Evolutionary conservation across 2,329 filamentous ascomycete species (phyloP), one percentile per base, ranked within the genome.

Genomic region (Verticillium tricorpus): DNA sequence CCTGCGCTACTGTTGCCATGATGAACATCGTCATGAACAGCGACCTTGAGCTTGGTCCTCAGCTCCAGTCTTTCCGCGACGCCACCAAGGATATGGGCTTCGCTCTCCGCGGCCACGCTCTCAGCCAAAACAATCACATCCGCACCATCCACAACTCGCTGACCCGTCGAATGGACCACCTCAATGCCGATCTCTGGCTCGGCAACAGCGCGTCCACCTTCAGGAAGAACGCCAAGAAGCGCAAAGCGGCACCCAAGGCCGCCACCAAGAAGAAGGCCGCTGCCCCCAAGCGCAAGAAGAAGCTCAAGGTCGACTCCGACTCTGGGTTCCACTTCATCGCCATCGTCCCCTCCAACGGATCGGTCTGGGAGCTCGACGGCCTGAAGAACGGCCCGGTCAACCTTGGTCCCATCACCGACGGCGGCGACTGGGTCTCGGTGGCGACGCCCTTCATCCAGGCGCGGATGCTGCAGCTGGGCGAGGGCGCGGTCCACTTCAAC

Each of bases 1-100:
- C 92, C 31, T 99, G 95, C 75, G 95, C 92, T 22, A 95, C 92
- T n/a, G 86, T 97, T 56, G 93, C 95, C 3, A 81, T 98, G 67
- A 83, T 97, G 68, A 98, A 98, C 69, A 96, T 97, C 63, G 79
- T 97, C 70, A 96, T 97, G 85, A 98, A 98, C 71, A 82, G 88
- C 28, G 80, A 79, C 0, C 75, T 92, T 3, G 77, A 86, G 12
- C 82, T 97, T 6, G 92, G 93, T 4, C 76, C 85, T n/a, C 81
- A 88, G 63, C 82, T 98, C 1, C 75, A 80, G 32, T 76, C 80
- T 15, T 96, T 98, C 78, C 94, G 91, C 69, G 77, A 87, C 0
- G 85, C 87, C 40, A 96, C 93, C 0, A 79, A 78, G 65, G 71
- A 81, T 15, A 84, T 97, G 64, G 84, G 85, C 17, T 89, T 93